phyloP scores from a whole-genome alignment of 2,329 filamentous ascomycete species.

The Botryotinia convoluta region DNA sequence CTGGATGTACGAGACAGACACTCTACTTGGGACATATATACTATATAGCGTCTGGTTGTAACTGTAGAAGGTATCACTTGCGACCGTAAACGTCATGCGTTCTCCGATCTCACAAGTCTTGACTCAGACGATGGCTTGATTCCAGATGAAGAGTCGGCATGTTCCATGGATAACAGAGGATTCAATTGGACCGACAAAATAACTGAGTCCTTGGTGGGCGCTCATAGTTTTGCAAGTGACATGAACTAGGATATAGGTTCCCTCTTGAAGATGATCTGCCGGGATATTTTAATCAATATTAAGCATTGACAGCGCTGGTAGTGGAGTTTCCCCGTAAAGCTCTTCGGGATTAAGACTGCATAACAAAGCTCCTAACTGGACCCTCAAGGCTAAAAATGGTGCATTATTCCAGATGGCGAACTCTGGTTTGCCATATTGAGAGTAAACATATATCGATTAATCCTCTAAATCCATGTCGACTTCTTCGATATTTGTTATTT shows the following conservation, averaged over 20 bases:
- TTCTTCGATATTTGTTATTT: background rate
- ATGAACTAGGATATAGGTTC: background rate
- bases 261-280: constrained; percentile 7
- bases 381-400: background rate
- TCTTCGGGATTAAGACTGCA: background rate
- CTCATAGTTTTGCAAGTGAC: background rate
- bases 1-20: background rate
- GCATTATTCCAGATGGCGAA: background rate
- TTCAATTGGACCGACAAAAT: background rate
- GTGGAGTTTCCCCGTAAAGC: background rate
- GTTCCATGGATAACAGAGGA: background rate
- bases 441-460: background rate
- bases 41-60: background rate
- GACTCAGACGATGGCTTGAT: background rate
- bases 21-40: background rate
- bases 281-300: background rate
- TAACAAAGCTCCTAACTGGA: background rate
- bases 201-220: background rate
- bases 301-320: constrained; percentile 1
- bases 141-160: background rate
- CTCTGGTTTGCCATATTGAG: background rate
- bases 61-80: background rate
- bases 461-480: background rate
- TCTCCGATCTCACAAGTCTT: too few species aligned
- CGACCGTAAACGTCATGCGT: background rate